These are phyloP conservation scores for Suillus tomentosus DNA, from an alignment of 768 basidiomycete species.

Conservation along the genomic window DNA sequence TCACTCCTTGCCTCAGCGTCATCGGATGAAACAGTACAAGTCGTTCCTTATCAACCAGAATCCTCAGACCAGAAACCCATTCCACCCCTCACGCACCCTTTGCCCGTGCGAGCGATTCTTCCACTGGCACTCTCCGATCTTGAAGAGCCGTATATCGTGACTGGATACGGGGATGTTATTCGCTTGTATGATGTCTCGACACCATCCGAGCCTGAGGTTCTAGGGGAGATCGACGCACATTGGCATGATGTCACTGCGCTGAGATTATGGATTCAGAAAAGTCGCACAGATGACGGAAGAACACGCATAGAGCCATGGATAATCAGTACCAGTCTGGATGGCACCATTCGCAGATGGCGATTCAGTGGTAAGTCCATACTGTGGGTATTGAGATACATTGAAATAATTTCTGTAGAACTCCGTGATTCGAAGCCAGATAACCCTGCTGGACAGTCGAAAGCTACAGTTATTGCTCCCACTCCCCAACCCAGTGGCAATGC, in stretches of 20 bases:
- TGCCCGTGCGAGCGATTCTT: conserved; percentile 72
- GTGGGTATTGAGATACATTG: background rate
- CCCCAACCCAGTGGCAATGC: conserved; percentile 30
- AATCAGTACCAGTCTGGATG: conserved; percentile 81
- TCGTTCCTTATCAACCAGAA: conserved; percentile 47
- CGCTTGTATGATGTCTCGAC: conserved; percentile 78
- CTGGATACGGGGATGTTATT: conserved; percentile 83
- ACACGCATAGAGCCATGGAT: conserved; percentile 77
- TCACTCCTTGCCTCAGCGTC: conserved; percentile 58
- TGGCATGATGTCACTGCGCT: conserved; percentile 87
- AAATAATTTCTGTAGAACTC: conserved; percentile 25
- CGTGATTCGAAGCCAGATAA: conserved; percentile 26
- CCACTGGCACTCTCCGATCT: conserved; percentile 64
- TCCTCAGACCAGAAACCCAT: conserved; percentile 37
- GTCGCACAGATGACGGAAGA: conserved; percentile 43
- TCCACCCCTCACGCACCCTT: conserved; percentile 59
- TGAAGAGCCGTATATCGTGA: conserved; percentile 75
- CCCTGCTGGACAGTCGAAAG: conserved; percentile 20
- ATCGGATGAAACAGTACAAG: conserved; percentile 80
- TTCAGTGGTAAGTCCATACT: conserved; percentile 52
- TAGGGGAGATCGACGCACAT: conserved; percentile 82
- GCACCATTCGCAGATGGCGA: conserved; percentile 85
- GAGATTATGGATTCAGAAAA: conserved; percentile 65
- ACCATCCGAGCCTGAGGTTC: conserved; percentile 64
- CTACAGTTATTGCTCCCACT: conserved; percentile 27